These are phyloP conservation scores for Fusarium tuaranense DNA, from an alignment of 2,329 filamentous ascomycete genomes.

Conservation along the genomic window DNA sequence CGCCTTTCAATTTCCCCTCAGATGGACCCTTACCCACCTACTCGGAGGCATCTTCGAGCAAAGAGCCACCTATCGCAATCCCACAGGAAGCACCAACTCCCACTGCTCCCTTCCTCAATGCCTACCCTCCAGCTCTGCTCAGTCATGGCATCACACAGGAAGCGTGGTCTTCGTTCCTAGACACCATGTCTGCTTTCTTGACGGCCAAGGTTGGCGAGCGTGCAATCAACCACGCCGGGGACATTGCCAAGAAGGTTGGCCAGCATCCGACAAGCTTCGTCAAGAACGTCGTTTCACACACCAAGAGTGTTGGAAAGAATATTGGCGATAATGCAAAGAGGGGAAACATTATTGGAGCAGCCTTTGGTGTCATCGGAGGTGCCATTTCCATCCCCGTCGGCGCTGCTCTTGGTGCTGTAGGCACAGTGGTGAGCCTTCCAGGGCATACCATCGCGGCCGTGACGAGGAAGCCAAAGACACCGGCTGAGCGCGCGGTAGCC, in stretches of 20 bases:
- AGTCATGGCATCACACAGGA: slow-evolving; percentile 51
- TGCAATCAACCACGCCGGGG: slow-evolving; percentile 57
- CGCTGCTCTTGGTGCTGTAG: slow-evolving; percentile 51
- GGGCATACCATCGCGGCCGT: slow-evolving; percentile 49
- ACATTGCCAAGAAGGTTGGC: slow-evolving; percentile 52
- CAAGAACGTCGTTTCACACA: slow-evolving; percentile 51
- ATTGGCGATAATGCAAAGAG: slow-evolving; percentile 52
- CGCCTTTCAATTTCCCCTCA: slow-evolving; percentile 56
- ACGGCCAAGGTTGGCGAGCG: slow-evolving; percentile 58
- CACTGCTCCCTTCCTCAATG: slow-evolving; percentile 53
- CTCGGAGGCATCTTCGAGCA: slow-evolving; percentile 29
- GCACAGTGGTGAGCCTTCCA: slow-evolving; percentile 51
- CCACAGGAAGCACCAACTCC: slow-evolving; percentile 52
- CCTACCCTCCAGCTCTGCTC: slow-evolving; percentile 54
- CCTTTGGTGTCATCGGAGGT: slow-evolving; percentile 51
- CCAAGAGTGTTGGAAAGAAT: slow-evolving; percentile 51
- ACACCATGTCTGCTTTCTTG: slow-evolving; percentile 60
- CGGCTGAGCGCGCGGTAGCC: slow-evolving; percentile 54
- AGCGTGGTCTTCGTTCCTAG: slow-evolving; percentile 51
- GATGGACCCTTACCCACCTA: slow-evolving; percentile 48
- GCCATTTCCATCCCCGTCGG: slow-evolving; percentile 54
- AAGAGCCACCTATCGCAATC: slow-evolving; percentile 52
- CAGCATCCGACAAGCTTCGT: slow-evolving; percentile 51
- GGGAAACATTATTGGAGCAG: slow-evolving; percentile 56
- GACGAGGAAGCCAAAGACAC: slow-evolving; percentile 53